These are phyloP conservation scores for Sindora glabra DNA, from an alignment of 306 rosid species.

Conservation along the genomic window DNA sequence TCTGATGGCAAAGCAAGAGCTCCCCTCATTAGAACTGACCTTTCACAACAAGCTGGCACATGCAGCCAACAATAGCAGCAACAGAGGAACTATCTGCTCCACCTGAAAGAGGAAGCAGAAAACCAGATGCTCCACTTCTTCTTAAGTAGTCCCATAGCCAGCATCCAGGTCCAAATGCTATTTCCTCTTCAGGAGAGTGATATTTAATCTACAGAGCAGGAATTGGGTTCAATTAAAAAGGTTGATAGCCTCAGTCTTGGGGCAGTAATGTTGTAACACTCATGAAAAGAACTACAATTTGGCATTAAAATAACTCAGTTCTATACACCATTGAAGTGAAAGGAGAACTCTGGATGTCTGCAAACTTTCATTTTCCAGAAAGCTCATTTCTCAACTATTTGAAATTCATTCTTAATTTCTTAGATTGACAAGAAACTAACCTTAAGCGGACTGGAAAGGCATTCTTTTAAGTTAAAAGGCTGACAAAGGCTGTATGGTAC, in stretches of 20 bases:
- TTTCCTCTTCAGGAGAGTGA: slow-evolving; percentile 92
- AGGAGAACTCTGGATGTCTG: neutral
- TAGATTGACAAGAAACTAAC: slow-evolving; percentile 34
- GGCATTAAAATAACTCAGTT: neutral
- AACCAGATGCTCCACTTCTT: slow-evolving; percentile 98
- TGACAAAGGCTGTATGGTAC: slow-evolving; percentile 57
- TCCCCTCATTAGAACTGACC: slow-evolving; percentile 33
- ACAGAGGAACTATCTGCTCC: slow-evolving; percentile 99
- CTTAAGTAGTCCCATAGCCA: slow-evolving; percentile 98
- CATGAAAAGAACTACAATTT: no score
- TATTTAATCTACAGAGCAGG: slow-evolving; percentile 55
- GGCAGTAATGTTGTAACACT: neutral
- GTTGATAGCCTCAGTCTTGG: slow-evolving; percentile 5
- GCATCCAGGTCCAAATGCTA: slow-evolving; percentile 96
- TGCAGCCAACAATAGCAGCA: slow-evolving; percentile 94
- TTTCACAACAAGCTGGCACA: slow-evolving; percentile 93
- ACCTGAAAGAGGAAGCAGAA: slow-evolving; percentile 97
- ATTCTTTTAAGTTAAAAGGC: slow-evolving; percentile 59
- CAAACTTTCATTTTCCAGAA: neutral
- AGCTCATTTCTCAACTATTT: slow-evolving; percentile 3
- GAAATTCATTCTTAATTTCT: slow-evolving; percentile 10
- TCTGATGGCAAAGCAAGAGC: neutral
- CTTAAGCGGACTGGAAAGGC: slow-evolving; percentile 70
- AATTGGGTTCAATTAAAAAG: slow-evolving; percentile 16
- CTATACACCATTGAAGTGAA: neutral